Conservation (phyloP, 805 yeast species). For the Suhomyces tanzawaensis region DNA sequence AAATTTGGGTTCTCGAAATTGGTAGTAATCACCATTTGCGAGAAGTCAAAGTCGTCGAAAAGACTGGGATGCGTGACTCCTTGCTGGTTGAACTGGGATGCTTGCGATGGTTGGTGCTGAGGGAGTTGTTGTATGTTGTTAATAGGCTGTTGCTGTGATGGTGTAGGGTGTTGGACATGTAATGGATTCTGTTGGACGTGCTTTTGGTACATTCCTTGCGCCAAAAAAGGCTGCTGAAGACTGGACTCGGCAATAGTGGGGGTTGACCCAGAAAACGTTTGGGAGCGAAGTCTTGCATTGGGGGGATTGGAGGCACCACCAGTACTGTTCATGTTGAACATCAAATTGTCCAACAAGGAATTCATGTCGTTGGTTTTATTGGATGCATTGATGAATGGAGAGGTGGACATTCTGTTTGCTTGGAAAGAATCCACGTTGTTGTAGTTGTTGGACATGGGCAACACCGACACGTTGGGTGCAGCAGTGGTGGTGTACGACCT, state of each 20-base stretch:
- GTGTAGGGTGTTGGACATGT: slow-evolving; percentile 1
- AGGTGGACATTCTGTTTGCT: slow-evolving; percentile 17
- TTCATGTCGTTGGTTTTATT: slow-evolving; percentile 26
- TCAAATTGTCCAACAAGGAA: slow-evolving; percentile 30
- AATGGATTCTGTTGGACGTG: slow-evolving; percentile 9
- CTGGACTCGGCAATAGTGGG: slow-evolving; percentile 21
- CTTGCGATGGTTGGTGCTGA: slow-evolving; percentile 2
- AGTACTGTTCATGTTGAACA: slow-evolving; percentile 21
- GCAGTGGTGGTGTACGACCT: slow-evolving; percentile 52
- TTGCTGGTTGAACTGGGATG: slow-evolving; percentile 6
- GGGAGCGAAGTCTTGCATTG: slow-evolving; percentile 34
- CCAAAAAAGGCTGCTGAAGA: slow-evolving; percentile 5
- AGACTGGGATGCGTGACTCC: slow-evolving; percentile 7
- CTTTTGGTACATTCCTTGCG: slow-evolving; percentile 13
- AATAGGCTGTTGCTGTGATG: slow-evolving; percentile 1
- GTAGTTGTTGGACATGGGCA: slow-evolving; percentile 11
- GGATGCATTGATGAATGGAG: slow-evolving; percentile 22
- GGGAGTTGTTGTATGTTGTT: slow-evolving; percentile 1
- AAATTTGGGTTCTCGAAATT: slow-evolving; percentile 67
- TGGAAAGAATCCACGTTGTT: slow-evolving; percentile 13
- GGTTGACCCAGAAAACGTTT: slow-evolving; percentile 39
- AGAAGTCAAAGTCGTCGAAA: slow-evolving; percentile 58
- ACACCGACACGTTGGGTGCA: slow-evolving; percentile 17
- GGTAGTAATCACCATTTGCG: slow-evolving; percentile 60
- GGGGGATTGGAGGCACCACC: slow-evolving; percentile 7